A percentile compares a stretch with the other conserved stretches of the same genome.
These are phyloP conservation scores for Colletotrichum magnum DNA, from an alignment of 2,329 filamentous ascomycete species.

Conservation along the genomic window DNA sequence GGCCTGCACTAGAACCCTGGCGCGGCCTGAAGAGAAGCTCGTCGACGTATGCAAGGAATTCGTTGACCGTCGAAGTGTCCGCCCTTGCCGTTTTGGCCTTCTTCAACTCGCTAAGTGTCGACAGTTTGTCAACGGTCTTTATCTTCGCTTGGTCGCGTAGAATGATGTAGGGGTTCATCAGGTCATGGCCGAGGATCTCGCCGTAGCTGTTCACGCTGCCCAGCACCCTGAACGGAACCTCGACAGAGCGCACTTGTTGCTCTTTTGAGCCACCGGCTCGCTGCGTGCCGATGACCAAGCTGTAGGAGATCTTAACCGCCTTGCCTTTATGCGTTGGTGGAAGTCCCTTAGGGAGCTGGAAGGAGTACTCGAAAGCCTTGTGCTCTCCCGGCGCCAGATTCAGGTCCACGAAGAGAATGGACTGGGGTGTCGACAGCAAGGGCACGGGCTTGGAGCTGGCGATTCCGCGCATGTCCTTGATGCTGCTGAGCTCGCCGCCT, in stretches of 20 bases:
- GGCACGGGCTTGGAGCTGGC: constrained; percentile 90
- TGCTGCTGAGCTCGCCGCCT: constrained; percentile 88
- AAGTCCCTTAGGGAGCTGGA: constrained; percentile 88
- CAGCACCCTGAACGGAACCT: constrained; percentile 92
- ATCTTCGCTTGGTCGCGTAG: constrained; percentile 85
- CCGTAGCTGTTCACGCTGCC: constrained; percentile 92
- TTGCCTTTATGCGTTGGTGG: constrained; percentile 93
- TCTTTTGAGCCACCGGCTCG: constrained; percentile 82
- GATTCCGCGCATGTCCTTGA: constrained; percentile 94
- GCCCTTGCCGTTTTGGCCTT: constrained; percentile 40
- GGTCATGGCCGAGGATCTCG: constrained; percentile 90
- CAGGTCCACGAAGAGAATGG: constrained; percentile 94
- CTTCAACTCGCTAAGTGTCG: constrained; percentile 39
- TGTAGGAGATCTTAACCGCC: constrained; percentile 94
- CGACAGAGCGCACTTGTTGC: constrained; percentile 90
- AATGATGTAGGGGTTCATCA: constrained; percentile 94
- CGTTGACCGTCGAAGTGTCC: constrained; percentile 59
- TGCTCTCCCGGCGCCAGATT: constrained; percentile 90
- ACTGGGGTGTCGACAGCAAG: constrained; percentile 94
- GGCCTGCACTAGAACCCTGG: constrained; percentile 67
- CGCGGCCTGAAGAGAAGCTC: constrained; percentile 75
- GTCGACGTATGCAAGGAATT: constrained; percentile 84
- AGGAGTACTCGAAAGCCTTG: constrained; percentile 87
- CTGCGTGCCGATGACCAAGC: constrained; percentile 92
- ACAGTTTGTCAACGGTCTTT: constrained; percentile 61